A percentile compares a stretch with the other conserved stretches of the same genome.
These are phyloP conservation scores for Psilocybe cubensis DNA, from an alignment of 768 basidiomycete genomes.

Conservation along the genomic window DNA sequence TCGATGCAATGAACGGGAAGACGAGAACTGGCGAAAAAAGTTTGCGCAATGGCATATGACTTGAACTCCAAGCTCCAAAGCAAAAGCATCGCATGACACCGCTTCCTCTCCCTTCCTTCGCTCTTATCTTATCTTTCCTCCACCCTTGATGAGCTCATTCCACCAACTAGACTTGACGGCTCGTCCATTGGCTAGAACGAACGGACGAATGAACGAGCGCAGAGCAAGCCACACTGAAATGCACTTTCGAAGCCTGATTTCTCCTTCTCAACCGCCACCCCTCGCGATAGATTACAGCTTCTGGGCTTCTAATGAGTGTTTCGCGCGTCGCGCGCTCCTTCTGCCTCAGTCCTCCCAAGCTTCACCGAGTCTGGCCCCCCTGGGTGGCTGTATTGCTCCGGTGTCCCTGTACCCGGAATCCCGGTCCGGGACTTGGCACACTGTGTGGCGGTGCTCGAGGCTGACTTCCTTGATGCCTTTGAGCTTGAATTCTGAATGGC, in stretches of 20 bases:
- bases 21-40: neutral
- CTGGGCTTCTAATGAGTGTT: neutral
- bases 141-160: neutral
- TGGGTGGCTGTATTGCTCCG: too few species aligned
- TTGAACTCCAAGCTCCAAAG: neutral
- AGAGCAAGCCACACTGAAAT: too few species aligned
- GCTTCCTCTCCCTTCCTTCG: neutral
- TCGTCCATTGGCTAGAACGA: too few species aligned
- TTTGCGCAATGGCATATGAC: neutral
- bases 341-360: neutral
- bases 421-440: neutral
- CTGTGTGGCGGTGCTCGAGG: slow-evolving; percentile 6
- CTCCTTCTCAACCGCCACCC: neutral
- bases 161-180: too few species aligned
- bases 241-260: too few species aligned
- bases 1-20: neutral
- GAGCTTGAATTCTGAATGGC: neutral
- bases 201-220: too few species aligned
- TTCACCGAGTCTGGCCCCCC: too few species aligned
- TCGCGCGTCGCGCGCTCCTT: neutral
- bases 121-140: slow-evolving; percentile 1
- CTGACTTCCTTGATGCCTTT: neutral
- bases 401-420: too few species aligned
- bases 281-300: neutral
- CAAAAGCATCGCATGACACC: neutral